These are phyloP conservation scores for Datura wrightii DNA, from an alignment of 257 asterid species.

Conservation along the genomic window DNA sequence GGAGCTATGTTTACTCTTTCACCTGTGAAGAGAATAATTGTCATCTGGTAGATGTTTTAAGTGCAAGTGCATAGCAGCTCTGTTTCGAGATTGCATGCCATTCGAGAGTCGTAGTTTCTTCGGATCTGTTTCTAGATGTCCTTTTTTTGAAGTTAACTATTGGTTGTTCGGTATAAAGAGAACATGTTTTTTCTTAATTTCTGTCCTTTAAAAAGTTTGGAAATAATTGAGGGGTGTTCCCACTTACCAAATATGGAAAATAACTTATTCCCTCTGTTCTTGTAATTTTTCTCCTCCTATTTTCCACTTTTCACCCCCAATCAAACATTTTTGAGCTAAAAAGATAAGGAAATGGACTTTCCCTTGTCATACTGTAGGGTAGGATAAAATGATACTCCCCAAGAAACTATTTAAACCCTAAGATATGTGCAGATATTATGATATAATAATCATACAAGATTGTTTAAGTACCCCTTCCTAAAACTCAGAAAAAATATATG, in stretches of 20 bases:
- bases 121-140: background rate
- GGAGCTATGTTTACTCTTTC: background rate
- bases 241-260: background rate
- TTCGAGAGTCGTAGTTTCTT: background rate
- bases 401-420: background rate
- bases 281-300: background rate
- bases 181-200: background rate
- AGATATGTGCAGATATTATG: constrained; percentile 6
- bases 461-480: background rate
- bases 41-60: background rate
- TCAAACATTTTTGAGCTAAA: background rate
- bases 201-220: background rate
- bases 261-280: background rate
- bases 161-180: background rate
- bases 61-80: background rate
- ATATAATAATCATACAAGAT: background rate
- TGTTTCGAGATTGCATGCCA: background rate
- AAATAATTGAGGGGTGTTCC: background rate
- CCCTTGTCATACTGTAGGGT: background rate
- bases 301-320: background rate
- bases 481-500: background rate
- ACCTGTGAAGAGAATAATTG: background rate
- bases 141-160: background rate
- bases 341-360: background rate
- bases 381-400: background rate